A percentile compares a stretch with the other conserved stretches of the same genome.
These are phyloP conservation scores for Chlorociboria aeruginascens DNA, from an alignment of 495 filamentous ascomycete species.

Conservation along the genomic window DNA sequence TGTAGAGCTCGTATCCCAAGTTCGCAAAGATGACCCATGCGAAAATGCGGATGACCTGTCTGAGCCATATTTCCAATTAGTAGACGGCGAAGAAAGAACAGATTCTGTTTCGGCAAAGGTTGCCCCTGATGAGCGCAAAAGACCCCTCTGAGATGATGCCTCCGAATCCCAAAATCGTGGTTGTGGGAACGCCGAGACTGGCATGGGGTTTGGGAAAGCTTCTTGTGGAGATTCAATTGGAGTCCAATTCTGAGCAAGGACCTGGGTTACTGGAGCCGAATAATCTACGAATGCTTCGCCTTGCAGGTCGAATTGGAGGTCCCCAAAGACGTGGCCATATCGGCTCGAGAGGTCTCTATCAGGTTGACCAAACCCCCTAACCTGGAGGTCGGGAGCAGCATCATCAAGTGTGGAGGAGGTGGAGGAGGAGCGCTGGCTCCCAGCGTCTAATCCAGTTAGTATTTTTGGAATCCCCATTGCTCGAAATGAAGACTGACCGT, in stretches of 20 bases:
- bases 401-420: too few species aligned
- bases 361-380: too few species aligned
- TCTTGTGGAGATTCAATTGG: constrained; percentile 1
- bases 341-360: background rate
- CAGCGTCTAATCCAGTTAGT: background rate
- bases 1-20: constrained; percentile 5
- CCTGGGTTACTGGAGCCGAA: background rate
- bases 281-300: background rate
- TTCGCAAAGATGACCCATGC: constrained; percentile 2
- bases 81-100: background rate
- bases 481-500: background rate
- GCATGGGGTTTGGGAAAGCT: background rate
- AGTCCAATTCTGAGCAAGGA: background rate
- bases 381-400: too few species aligned
- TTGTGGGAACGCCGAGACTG: background rate
- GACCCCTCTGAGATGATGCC: background rate
- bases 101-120: background rate
- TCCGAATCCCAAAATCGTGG: too few species aligned
- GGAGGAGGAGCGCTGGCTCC: background rate
- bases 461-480: background rate
- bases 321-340: background rate
- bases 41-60: constrained; percentile 1
- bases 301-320: background rate
- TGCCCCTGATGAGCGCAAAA: background rate
- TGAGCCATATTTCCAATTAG: background rate